Conservation (phyloP, 129 eudicot species). For the Glebionis coronaria region DNA sequence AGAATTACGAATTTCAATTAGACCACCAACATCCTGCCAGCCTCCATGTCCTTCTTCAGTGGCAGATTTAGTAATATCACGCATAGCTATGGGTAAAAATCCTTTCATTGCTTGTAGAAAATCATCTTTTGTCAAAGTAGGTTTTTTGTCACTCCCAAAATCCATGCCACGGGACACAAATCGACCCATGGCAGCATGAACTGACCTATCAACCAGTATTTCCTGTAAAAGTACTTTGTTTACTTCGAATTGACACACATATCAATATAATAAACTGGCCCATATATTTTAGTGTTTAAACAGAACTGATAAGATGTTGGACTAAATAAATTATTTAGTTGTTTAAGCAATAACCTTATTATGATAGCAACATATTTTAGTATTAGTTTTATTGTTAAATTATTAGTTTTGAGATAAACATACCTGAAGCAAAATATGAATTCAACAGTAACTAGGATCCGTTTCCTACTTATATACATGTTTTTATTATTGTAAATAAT, state of each 20-base stretch:
- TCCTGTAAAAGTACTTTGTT: conserved; percentile 42
- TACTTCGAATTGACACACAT: background rate
- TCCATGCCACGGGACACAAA: conserved; percentile 48
- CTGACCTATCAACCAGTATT: conserved; percentile 80
- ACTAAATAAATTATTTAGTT: too few relatives aligned
- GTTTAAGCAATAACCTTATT: too few relatives aligned
- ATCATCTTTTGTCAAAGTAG: conserved; percentile 67
- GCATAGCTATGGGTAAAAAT: conserved; percentile 95
- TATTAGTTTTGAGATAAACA: too few relatives aligned
- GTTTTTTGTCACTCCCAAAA: conserved; percentile 41
- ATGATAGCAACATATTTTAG: too few relatives aligned
- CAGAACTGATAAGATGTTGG: too few relatives aligned
- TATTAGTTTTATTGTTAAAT: too few relatives aligned
- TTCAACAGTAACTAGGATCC: too few relatives aligned
- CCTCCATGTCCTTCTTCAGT: conserved; percentile 73
- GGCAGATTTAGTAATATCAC: conserved; percentile 80
- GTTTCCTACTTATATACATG: too few relatives aligned
- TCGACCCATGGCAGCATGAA: conserved; percentile 81
- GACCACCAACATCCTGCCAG: conserved; percentile 99
- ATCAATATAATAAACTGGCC: too few relatives aligned
- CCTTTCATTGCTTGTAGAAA: conserved; percentile 76
- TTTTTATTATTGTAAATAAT: too few relatives aligned
- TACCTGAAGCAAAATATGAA: too few relatives aligned
- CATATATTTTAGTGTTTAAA: too few relatives aligned
- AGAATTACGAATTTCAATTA: conserved; percentile 72